Base-by-base conservation (phyloP, 2,329 filamentous ascomycete genomes). In the Elsinoe arachidis region DNA sequence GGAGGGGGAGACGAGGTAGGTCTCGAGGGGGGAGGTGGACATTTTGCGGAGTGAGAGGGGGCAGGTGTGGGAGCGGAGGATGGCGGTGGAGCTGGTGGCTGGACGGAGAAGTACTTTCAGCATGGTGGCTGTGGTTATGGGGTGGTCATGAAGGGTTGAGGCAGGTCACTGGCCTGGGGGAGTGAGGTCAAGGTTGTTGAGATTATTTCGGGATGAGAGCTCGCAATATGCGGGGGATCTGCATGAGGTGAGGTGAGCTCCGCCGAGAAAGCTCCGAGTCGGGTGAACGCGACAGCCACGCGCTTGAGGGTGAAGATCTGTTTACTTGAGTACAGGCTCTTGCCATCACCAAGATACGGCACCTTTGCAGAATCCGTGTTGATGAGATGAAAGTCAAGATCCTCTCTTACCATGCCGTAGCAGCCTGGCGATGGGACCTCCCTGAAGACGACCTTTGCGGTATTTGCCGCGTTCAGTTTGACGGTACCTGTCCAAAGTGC, bases 381-480 rank as follows among this genome's bases (percentile, higher is more conserved):
- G 5, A n/a, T 19, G 37, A 55, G 55, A 99, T 99, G 93, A 97
- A 96, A 75, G 90, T 97, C 76, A 93, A 84, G 49, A 93, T 97
- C 74, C 88, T 86, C 67, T 83, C 89, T 69, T 97, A 92, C 90
- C 87, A 93, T 67, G 88, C 90, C 3, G 90, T 99, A 61, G 93
- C 93, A 15, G 92, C 90, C 57, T 99, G 93, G 93, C 85, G 89
- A 63, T 99, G 93, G 93, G 89, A 97, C 70, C 88, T 97, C 67
- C 90, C 92, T 21, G 90, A 96, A 66, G 70, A 72, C 61, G 92
- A 99, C 70, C 91, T 97, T 61, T 99, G 93, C 67, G 93, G 93
- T 66, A 99, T 99, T 75, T 99, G 93, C 74, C 92, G 95, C 70
- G 91, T 95, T 61, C 88, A 96, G 67, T 99, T 97, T 70, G 93